Evolutionary conservation across 2,329 filamentous ascomycete species (phyloP), one percentile per base, ranked within the genome.

Genomic region (Aspergillus fumigatiaffinis): DNA sequence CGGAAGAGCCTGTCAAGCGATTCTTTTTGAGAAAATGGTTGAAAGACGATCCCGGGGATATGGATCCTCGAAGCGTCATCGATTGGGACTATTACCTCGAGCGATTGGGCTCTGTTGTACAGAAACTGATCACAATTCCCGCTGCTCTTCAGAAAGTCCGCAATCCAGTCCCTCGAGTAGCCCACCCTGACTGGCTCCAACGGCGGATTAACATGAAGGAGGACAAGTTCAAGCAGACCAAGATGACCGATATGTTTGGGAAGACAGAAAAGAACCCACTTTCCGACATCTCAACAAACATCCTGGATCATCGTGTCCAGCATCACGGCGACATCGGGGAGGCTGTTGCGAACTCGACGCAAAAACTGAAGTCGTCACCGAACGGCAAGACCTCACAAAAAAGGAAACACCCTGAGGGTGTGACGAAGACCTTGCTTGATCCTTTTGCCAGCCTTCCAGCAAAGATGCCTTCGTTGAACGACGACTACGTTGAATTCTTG

Each of bases 71-170:
- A 67, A 87, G 86, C 21, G 82, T 99, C 12, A 87, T 99, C 52
- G 94, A 99, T 73, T 99, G 94, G 94, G 84, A 92, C 64, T 99
- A 99, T 75, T 99, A 99, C 71, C 82, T 92, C 1, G 95, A 99
- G 69, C 91, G 94, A 77, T 81, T 99, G 21, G 93, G 92, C 0
- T 97, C 93, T 0, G 94, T 99, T 55, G 95, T 99, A 52, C 94
- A 99, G 76, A 99, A 99, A 74, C 84, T 99, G 55, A 96, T 99
- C 71, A 99, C 95, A 1, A 99, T 99, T 64, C 94, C 94, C 2
- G 95, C 94, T 17, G 94, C 95, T 3, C 81, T 99, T 52, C 94
- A 99, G 72, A 97, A 96, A 76, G 84, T 99, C 55, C 85, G 88
- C 54, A 99, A 99, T 68, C 94, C 94, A 0, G 93, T 97, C 1